These are phyloP conservation scores for Gossypium ekmanianum DNA, from an alignment of 345 rosid genomes.

Conservation along the genomic window DNA sequence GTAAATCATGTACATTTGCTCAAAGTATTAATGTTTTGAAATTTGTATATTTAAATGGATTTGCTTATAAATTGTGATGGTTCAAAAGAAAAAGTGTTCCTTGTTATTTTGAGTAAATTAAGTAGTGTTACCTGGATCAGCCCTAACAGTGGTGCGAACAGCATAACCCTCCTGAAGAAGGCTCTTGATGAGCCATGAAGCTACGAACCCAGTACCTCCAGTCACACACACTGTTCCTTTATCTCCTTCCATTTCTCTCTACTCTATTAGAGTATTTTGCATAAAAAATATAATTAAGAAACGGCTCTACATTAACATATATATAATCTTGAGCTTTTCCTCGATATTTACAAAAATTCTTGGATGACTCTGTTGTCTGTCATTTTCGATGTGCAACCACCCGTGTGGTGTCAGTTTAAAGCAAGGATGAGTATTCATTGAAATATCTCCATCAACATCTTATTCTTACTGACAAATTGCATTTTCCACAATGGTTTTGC, in stretches of 20 bases:
- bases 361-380: too few relatives aligned
- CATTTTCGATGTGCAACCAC: neutral
- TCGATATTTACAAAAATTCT: too few relatives aligned
- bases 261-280: too few relatives aligned
- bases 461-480: too few relatives aligned
- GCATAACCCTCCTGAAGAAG: neutral
- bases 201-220: neutral
- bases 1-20: neutral
- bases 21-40: neutral
- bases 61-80: neutral
- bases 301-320: too few relatives aligned
- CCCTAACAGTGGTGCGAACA: neutral
- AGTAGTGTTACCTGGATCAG: neutral
- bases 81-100: neutral
- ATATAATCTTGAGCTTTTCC: too few relatives aligned
- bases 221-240: neutral
- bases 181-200: conserved; percentile 5
- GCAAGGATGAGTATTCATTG: neutral
- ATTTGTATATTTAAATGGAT: neutral
- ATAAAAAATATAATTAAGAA: too few relatives aligned
- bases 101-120: neutral
- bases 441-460: too few relatives aligned
- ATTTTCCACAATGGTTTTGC: too few relatives aligned
- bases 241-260: neutral
- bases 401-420: neutral